These are phyloP conservation scores for Rhynchosporium graminicola DNA, from an alignment of 2,329 filamentous ascomycete genomes.

Conservation along the genomic window DNA sequence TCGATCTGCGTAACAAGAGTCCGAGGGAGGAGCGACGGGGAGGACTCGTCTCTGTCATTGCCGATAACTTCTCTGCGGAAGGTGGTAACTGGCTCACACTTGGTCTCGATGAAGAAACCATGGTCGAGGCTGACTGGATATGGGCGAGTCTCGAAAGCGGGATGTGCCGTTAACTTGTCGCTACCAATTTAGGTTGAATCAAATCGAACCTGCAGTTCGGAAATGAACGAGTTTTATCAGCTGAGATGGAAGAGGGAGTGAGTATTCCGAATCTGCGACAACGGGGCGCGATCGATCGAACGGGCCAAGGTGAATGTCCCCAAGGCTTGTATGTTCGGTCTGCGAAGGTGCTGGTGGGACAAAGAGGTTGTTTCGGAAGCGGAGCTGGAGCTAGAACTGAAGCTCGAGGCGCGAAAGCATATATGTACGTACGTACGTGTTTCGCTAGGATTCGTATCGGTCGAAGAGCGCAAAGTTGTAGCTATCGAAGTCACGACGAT, in stretches of 20 bases:
- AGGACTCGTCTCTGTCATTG: constrained; percentile 40
- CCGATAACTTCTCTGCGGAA: constrained; percentile 39
- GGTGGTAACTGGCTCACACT: constrained; percentile 39
- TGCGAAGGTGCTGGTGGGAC: constrained; percentile 2
- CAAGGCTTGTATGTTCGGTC: constrained; percentile 4
- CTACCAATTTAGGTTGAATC: neutral
- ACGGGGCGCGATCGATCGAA: neutral
- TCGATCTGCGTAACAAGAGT: constrained; percentile 66
- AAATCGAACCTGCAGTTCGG: constrained; percentile 3
- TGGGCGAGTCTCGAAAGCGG: constrained; percentile 31
- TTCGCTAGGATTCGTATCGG: neutral
- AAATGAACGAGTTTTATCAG: neutral
- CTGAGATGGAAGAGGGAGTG: neutral
- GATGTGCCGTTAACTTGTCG: constrained; percentile 23
- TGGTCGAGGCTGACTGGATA: constrained; percentile 29
- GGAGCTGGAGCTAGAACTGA: neutral
- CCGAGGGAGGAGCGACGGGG: constrained; percentile 52
- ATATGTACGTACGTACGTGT: neutral
- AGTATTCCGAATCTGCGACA: constrained; percentile 5
- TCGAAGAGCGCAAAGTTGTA: neutral
- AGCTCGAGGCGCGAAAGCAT: constrained; percentile 10
- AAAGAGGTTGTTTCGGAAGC: constrained; percentile 11
- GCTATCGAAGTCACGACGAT: neutral
- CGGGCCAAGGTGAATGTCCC: constrained; percentile 4
- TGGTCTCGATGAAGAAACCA: constrained; percentile 42